phyloP scores from a whole-genome alignment of 163 green algal species.

The Smithsoniella earleae region DNA sequence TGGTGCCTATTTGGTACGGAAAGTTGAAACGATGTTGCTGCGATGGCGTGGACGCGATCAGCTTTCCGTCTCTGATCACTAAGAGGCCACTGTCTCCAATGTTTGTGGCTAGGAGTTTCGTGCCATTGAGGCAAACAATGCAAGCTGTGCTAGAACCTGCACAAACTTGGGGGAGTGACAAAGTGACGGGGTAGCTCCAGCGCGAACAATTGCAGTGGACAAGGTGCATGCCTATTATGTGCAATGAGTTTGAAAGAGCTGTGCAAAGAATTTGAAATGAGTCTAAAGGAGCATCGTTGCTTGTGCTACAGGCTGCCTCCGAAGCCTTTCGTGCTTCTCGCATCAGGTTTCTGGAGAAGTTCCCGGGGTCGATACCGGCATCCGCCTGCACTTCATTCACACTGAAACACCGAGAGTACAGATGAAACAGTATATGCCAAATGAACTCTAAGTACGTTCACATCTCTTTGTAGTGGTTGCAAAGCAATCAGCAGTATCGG shows the following conservation, averaged over 20 bases:
- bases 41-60: slow-evolving; percentile 50
- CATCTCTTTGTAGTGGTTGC: too few species aligned
- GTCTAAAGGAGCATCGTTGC: too few species aligned
- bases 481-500: too few species aligned
- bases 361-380: slow-evolving; percentile 66
- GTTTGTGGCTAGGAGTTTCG: slow-evolving; percentile 61
- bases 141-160: slow-evolving; percentile 64
- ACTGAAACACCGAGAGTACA: too few species aligned
- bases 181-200: not conserved
- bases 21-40: slow-evolving; percentile 99
- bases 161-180: not conserved
- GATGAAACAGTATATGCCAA: too few species aligned
- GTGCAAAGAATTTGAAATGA: slow-evolving; percentile 10
- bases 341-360: slow-evolving; percentile 57
- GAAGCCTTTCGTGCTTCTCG: slow-evolving; percentile 37
- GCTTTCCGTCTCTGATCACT: slow-evolving; percentile 44
- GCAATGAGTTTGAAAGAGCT: not conserved
- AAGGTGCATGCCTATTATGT: slow-evolving; percentile 15
- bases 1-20: slow-evolving; percentile 81
- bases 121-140: slow-evolving; percentile 52
- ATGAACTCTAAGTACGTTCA: too few species aligned
- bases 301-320: too few species aligned
- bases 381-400: slow-evolving; percentile 54
- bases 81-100: slow-evolving; percentile 70
- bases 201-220: not conserved